A percentile compares a stretch with the other conserved stretches of the same genome.
phyloP scores from a whole-genome alignment of 2,329 filamentous ascomycete genomes.

The Neofusicoccum sp. region DNA sequence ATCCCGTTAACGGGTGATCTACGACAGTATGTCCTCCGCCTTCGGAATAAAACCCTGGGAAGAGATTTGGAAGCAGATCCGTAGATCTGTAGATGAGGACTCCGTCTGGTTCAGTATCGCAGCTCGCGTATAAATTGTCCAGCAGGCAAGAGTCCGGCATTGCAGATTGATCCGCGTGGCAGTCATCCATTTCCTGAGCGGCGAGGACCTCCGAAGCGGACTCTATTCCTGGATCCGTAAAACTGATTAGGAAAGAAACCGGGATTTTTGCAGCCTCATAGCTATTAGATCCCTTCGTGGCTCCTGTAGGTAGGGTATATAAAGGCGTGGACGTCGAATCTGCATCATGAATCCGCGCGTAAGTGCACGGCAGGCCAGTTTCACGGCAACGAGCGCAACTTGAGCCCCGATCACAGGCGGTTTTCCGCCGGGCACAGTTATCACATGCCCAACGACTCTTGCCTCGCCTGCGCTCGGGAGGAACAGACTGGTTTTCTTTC shows the following conservation, averaged over 20 bases:
- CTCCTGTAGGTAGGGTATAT: background rate
- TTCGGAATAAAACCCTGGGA: background rate
- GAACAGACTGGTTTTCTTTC: background rate
- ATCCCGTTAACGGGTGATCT: background rate
- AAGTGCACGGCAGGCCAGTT: background rate
- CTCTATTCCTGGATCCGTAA: constrained; percentile 21
- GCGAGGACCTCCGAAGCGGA: constrained; percentile 19
- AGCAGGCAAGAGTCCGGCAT: background rate
- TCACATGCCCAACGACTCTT: constrained; percentile 16
- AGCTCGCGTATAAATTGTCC: too few species aligned
- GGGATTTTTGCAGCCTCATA: background rate
- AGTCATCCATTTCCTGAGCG: background rate
- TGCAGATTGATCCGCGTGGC: background rate
- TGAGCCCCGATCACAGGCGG: background rate
- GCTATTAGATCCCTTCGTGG: background rate
- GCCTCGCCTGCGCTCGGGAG: constrained; percentile 8
- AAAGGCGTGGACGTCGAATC: background rate
- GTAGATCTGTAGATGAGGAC: background rate
- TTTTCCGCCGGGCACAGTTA: constrained; percentile 5
- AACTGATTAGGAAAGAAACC: constrained; percentile 20
- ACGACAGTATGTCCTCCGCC: too few species aligned
- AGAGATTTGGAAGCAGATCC: background rate
- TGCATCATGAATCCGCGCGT: background rate
- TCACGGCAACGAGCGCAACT: background rate
- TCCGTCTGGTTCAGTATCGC: too few species aligned